Evolutionary conservation across 805 yeast genomes (phyloP).

Genomic region (Candida odintsovae): DNA sequence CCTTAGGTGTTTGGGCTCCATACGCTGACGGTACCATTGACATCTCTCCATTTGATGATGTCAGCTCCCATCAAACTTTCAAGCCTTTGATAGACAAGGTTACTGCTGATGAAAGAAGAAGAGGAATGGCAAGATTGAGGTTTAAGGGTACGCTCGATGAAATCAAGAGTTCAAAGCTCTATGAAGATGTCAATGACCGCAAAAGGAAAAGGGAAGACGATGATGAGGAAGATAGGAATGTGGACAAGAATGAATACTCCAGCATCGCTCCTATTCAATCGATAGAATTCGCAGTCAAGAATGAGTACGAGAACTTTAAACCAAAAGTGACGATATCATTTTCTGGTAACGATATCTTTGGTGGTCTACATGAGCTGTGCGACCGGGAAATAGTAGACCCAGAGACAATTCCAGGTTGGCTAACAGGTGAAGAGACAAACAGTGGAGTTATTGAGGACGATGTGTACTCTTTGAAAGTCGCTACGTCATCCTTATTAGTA

Average conservation of each 20-base stretch:
- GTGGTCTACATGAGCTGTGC: constrained; percentile 69
- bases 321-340: constrained; percentile 28
- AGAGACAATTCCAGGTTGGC: constrained; percentile 62
- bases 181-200: constrained; percentile 29
- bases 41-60: constrained; percentile 50
- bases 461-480: background rate
- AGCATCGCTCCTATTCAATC: constrained; percentile 56
- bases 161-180: constrained; percentile 31
- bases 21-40: constrained; percentile 69
- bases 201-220: constrained; percentile 17
- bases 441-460: constrained; percentile 42
- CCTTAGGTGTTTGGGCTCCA: constrained; percentile 68
- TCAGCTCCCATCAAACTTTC: constrained; percentile 36
- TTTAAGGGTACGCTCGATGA: constrained; percentile 53
- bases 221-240: constrained; percentile 8
- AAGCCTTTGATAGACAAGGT: constrained; percentile 8
- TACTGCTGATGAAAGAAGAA: constrained; percentile 21
- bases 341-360: constrained; percentile 69
- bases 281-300: constrained; percentile 39
- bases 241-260: constrained; percentile 32
- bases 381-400: constrained; percentile 43
- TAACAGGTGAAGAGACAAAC: constrained; percentile 69
- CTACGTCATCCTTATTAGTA: background rate
- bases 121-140: constrained; percentile 44
- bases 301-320: constrained; percentile 20